phyloP scores from a whole-genome alignment of 73 alveolate genomes.

The Paramecium sonneborni region DNA sequence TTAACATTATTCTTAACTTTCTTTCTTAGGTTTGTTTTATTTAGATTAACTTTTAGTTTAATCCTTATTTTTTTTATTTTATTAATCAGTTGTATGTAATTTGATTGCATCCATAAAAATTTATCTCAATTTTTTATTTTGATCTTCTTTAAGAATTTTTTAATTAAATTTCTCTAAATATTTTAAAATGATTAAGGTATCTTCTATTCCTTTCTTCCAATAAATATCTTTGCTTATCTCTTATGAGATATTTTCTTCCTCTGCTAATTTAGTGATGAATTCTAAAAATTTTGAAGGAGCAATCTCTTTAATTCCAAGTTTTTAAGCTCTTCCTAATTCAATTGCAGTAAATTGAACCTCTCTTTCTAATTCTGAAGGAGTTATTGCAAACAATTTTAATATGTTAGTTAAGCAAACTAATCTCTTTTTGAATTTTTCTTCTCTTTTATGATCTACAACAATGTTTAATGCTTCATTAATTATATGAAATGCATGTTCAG shows the following conservation, averaged over 20 bases:
- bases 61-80: background rate
- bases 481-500: background rate
- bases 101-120: background rate
- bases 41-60: background rate
- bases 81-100: background rate
- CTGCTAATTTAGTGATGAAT: background rate
- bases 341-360: background rate
- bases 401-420: background rate
- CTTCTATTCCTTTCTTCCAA: constrained; percentile 11
- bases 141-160: background rate
- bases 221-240: background rate
- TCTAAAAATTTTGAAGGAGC: background rate
- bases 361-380: background rate
- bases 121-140: background rate
- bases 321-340: background rate
- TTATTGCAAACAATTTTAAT: background rate
- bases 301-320: background rate
- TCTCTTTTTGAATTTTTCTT: background rate
- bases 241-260: background rate
- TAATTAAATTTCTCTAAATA: background rate
- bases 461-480: background rate
- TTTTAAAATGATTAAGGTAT: background rate
- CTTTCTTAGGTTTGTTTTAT: background rate
- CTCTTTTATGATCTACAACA: background rate
- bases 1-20: background rate